Base-by-base conservation (phyloP, 2,329 filamentous ascomycete genomes). In the Fusarium temperatum region DNA sequence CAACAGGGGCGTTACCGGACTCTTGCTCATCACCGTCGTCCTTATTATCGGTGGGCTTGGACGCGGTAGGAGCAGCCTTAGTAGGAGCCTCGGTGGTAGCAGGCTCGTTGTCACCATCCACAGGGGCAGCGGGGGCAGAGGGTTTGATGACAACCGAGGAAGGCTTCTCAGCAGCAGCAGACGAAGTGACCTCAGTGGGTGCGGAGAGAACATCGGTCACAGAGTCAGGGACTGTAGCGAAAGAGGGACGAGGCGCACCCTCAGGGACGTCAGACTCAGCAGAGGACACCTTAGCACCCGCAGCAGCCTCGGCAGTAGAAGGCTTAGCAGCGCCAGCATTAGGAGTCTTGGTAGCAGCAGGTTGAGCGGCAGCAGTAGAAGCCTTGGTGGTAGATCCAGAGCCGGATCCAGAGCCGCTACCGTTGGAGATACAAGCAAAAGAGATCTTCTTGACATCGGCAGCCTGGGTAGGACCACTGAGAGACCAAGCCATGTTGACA, bases 401-500 rank as follows among this genome's bases (percentile, higher is more conserved):
- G 6, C 39, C 53, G 12, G 60, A 51, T 18, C 63, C 68, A 35
- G 62, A 62, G 50, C 61, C 68, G 15, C 57, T 68, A 22, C 75
- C 75, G 36, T 70, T 75, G 38, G 60, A 73, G 15, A 83, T 78
- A 69, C 88, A 90, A 56, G 88, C 88, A 77, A 89, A 89, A 63
- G 86, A 88, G 70, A 89, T 88, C 75, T 85, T 84, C 66, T 77
- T 81, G 58, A 80, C 79, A 26, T 76, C 26, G 14, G 68, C 41
- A 28, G 51, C 76, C 26, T 80, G 35, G 70, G 70, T 54, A 44
- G 75, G 68, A 4, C 77, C 77, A 20, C 69, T 60, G n/a, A 79
- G 77, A 28, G 60, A 76, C 88, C 88, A 90, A 39, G 82, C 82
- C 87, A 89, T 89, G 78, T 83, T 83, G 60, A 89, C 87, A 70